A percentile compares a stretch with the other conserved stretches of the same genome.
phyloP scores from a whole-genome alignment of 768 basidiomycete genomes.

The Tylopilus plumbeoviolaceoides region DNA sequence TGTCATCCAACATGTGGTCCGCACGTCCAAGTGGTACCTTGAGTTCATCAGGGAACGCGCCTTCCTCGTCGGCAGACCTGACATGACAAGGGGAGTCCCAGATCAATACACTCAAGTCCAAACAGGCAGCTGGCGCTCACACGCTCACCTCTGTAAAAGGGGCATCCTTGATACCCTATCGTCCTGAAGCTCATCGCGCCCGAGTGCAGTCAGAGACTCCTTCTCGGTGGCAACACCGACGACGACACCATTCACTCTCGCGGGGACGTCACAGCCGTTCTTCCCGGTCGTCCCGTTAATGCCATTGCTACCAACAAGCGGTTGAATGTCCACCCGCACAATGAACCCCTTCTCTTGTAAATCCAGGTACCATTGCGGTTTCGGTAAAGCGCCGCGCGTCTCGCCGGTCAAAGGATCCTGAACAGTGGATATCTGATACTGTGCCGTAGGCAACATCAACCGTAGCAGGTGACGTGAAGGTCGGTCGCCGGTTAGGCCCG shows the following conservation, averaged over 20 bases:
- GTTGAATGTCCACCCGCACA: slow-evolving; percentile 54
- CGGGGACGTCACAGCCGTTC: slow-evolving; percentile 8
- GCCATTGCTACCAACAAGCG: slow-evolving; percentile 34
- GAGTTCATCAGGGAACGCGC: slow-evolving; percentile 57
- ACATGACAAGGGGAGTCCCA: neutral
- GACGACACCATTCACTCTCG: slow-evolving; percentile 35
- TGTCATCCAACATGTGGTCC: slow-evolving; percentile 50
- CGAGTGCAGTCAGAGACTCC: slow-evolving; percentile 66
- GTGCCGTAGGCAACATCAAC: slow-evolving; percentile 77
- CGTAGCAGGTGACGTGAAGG: slow-evolving; percentile 72
- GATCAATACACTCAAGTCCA: neutral
- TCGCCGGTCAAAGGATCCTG: slow-evolving; percentile 79
- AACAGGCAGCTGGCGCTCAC: neutral
- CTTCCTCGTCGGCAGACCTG: slow-evolving; percentile 55
- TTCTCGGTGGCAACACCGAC: slow-evolving; percentile 64
- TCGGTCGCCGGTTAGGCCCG: slow-evolving; percentile 49
- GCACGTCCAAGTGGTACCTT: slow-evolving; percentile 58
- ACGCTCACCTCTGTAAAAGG: slow-evolving; percentile 58
- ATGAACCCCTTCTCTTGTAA: slow-evolving; percentile 58
- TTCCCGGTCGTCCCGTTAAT: slow-evolving; percentile 2
- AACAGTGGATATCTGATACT: slow-evolving; percentile 71
- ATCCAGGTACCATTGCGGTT: slow-evolving; percentile 70
- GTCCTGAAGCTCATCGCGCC: slow-evolving; percentile 74
- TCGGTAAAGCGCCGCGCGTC: slow-evolving; percentile 51
- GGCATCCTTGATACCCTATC: slow-evolving; percentile 63